Evolutionary conservation across 805 yeast genomes (phyloP).

Genomic region (Candida quercuum): DNA sequence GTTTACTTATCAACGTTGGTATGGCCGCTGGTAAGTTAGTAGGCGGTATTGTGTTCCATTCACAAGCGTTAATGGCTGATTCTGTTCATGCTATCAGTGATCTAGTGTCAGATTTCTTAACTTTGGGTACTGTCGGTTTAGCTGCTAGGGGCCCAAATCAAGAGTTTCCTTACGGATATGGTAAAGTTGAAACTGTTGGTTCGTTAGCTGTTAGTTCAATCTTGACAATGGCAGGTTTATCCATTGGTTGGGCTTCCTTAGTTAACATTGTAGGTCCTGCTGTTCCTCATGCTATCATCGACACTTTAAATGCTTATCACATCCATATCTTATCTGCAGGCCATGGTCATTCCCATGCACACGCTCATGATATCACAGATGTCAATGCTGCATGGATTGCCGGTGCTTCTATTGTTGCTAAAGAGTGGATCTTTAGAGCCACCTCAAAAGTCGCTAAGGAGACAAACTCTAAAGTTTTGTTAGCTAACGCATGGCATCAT

Average conservation of each 20-base stretch:
- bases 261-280: conserved; percentile 62
- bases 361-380: conserved; percentile 43
- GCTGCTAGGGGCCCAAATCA: conserved; percentile 55
- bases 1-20: conserved; percentile 74
- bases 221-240: conserved; percentile 78
- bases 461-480: conserved; percentile 80
- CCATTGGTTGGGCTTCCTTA: conserved; percentile 84
- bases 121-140: conserved; percentile 81
- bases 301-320: conserved; percentile 46
- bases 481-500: conserved; percentile 99
- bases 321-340: conserved; percentile 35
- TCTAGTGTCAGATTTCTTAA: conserved; percentile 81
- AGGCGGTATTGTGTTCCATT: conserved; percentile 90
- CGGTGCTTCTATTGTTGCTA: conserved; percentile 76
- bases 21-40: conserved; percentile 83
- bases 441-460: conserved; percentile 75
- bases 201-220: conserved; percentile 83
- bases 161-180: conserved; percentile 80
- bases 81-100: conserved; percentile 92
- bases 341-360: conserved; percentile 28
- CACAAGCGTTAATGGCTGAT: conserved; percentile 92
- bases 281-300: conserved; percentile 57
- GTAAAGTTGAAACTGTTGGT: conserved; percentile 90
- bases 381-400: conserved; percentile 97
- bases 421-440: conserved; percentile 82